Conservation (phyloP, 768 basidiomycete species). For the Harrya chromipes region DNA sequence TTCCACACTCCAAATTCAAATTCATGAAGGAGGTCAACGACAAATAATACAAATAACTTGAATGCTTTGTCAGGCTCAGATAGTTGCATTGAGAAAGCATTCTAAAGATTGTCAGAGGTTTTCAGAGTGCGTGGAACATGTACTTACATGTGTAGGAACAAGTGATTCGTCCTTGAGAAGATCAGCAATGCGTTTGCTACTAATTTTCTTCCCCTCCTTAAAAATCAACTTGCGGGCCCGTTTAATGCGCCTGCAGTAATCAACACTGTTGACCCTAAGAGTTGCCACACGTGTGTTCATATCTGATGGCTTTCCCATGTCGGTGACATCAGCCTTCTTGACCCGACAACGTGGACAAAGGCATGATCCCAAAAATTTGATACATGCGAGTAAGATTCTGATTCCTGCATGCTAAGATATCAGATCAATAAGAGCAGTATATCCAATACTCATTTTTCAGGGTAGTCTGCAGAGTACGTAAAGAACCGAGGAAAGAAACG, state of each 20-base stretch:
- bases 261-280: background rate
- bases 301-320: slow-evolving; percentile 12
- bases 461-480: slow-evolving; percentile 23
- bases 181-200: background rate
- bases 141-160: background rate
- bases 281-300: background rate
- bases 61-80: background rate
- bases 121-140: background rate
- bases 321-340: slow-evolving; percentile 8
- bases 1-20: slow-evolving; percentile 5
- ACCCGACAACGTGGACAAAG: slow-evolving; percentile 26
- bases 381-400: slow-evolving; percentile 19
- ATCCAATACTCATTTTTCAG: slow-evolving; percentile 19
- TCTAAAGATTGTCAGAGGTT: background rate
- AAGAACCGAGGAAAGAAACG: slow-evolving; percentile 20
- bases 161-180: background rate
- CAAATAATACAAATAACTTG: background rate
- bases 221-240: background rate
- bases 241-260: accelerated
- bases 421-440: too few species aligned
- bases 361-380: slow-evolving; percentile 23
- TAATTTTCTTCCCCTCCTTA: background rate
- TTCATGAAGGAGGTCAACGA: background rate
- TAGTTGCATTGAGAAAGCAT: background rate
- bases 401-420: too few species aligned